Percentiles rank a stretch among this genome's conserved stretches.
Evolutionary conservation across 805 yeast species (phyloP).

Genomic region (Teunomyces barrocoloradensis): DNA sequence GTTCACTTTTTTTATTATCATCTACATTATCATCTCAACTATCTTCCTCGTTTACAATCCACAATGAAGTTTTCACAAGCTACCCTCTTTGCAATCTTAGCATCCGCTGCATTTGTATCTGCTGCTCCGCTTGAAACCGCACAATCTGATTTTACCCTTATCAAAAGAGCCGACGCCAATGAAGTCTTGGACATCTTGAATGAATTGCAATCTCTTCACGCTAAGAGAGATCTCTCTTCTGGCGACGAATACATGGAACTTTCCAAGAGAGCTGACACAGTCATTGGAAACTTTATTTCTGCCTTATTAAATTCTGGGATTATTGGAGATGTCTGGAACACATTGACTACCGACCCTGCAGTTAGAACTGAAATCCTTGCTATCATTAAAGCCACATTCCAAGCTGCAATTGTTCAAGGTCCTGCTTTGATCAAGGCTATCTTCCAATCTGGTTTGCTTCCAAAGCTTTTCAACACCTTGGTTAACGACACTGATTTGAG

Average conservation of each 20-base stretch:
- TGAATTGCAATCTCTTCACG: constrained; percentile 32
- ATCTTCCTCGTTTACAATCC: background rate
- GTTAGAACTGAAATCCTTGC: constrained; percentile 23
- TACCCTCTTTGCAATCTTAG: constrained; percentile 39
- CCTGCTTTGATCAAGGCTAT: constrained; percentile 40
- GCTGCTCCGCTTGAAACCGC: constrained; percentile 27
- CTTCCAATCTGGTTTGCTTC: constrained; percentile 40
- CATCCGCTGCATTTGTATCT: constrained; percentile 33
- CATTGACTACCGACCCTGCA: constrained; percentile 31
- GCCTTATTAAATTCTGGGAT: constrained; percentile 41
- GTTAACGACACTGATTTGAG: constrained; percentile 33
- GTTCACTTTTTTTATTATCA: background rate
- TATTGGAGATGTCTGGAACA: constrained; percentile 32
- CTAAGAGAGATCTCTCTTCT: constrained; percentile 34
- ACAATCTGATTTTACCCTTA: constrained; percentile 25
- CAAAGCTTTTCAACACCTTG: constrained; percentile 28
- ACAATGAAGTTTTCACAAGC: constrained; percentile 42
- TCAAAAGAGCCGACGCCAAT: constrained; percentile 34
- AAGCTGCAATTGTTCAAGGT: constrained; percentile 36
- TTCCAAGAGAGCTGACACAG: constrained; percentile 34
- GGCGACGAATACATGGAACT: constrained; percentile 27
- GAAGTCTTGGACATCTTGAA: constrained; percentile 32
- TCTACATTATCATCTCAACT: background rate
- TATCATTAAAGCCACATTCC: constrained; percentile 30
- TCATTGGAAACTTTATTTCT: constrained; percentile 33